Evolutionary conservation across 257 asterid species (phyloP), one percentile per base, ranked within the genome.

Genomic region (Salvia rosmarinus): DNA sequence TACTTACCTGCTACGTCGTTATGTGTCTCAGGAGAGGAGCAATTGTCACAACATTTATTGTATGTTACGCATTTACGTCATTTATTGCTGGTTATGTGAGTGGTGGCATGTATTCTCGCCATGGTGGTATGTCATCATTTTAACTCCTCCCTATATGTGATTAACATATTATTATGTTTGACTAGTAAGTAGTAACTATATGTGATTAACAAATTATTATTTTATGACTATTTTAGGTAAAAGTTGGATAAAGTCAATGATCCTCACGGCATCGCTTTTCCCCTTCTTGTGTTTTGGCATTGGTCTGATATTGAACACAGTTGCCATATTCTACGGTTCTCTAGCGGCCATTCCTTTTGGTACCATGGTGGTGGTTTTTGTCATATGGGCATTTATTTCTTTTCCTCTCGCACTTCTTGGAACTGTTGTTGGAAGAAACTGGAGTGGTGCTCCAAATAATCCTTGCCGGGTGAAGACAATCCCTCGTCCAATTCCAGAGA

Each of bases 361-460:
- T 14, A 90, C 95, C 19, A 88, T 90, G 82, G 91, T 90, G 46
- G 94, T 88, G 34, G 90, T 88, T 77, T 79, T 91, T 57, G 77
- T 86, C 78, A 86, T 91, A 73, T 91, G 96, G 96, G 92, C 85
- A 11, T 88, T 89, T 74, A 81, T 91, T 64, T 91, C 98, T 35
- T 91, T 89, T 30, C 98, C 98, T 4, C 80, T 89, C 76, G 98
- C 91, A 51, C 90, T 89, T 82, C 87, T 91, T 75, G 98, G 98
- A 16, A 89, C 95, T 55, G 88, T 89, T 76, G 81, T 87, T 58
- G 96, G 96, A 77, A 85, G 91, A 86, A 91, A 89, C 75, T 88
- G 90, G 90, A 85, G 88, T 70, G 93, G 96, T 32, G 79, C 89
- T 3, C 96, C 95, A 47, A 86, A 90, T 81, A 90, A 88, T 78